Evolutionary conservation across 192 early-diverging fungal genomes (phyloP).

Genomic region (Gaertneriomyces sp.): DNA sequence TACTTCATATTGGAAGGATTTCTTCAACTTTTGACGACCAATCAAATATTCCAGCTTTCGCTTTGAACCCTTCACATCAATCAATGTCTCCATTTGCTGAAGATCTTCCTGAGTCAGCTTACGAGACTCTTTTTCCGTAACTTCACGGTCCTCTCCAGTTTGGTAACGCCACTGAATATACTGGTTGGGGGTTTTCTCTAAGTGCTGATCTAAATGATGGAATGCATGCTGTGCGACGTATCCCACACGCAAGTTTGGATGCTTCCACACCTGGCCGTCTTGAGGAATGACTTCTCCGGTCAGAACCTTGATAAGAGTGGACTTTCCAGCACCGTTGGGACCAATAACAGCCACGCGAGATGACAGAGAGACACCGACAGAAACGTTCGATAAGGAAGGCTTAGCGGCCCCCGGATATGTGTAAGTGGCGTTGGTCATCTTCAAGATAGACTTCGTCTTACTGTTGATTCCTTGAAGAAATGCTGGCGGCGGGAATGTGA

Average conservation of each 20-base stretch:
- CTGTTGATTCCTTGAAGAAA: constrained; percentile 70
- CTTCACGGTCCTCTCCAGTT: constrained; percentile 73
- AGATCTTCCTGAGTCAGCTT: constrained; percentile 64
- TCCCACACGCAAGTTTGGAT: constrained; percentile 79
- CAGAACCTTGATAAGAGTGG: constrained; percentile 54
- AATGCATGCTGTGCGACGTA: constrained; percentile 85
- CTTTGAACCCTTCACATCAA: constrained; percentile 51
- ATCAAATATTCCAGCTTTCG: constrained; percentile 54
- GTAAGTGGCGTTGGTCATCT: constrained; percentile 68
- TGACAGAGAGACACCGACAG: constrained; percentile 64
- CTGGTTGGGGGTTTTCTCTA: constrained; percentile 69
- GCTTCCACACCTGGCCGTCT: constrained; percentile 71
- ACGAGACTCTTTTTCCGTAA: constrained; percentile 68
- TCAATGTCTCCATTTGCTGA: constrained; percentile 57
- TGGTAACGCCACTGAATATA: constrained; percentile 82
- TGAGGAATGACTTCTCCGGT: constrained; percentile 73
- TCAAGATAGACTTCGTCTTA: constrained; percentile 72
- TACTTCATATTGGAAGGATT: constrained; percentile 78
- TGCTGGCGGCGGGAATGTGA: constrained; percentile 72
- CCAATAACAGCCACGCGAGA: constrained; percentile 80
- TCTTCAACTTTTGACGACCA: constrained; percentile 70
- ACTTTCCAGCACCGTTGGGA: constrained; percentile 57
- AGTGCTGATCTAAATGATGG: constrained; percentile 80
- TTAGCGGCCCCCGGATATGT: constrained; percentile 65
- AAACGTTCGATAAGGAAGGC: constrained; percentile 59